Base-by-base conservation (phyloP, 768 basidiomycete genomes). In the Suillus decipiens region DNA sequence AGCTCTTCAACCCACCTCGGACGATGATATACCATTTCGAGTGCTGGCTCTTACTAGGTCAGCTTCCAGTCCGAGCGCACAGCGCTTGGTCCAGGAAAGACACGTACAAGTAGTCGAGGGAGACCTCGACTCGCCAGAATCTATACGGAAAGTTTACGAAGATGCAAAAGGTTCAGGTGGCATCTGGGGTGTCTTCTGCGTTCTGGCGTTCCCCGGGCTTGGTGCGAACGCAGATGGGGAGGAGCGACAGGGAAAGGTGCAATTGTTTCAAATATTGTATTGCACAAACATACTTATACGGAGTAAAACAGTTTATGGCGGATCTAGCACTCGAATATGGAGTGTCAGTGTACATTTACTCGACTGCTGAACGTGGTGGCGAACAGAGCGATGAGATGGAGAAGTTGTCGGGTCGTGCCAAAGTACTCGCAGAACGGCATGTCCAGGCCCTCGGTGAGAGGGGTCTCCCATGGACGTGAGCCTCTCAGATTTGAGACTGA, bases 131-230 rank as follows among this genome's bases (percentile, higher is more conserved):
- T 63, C 69, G 1, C 61, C 65, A 1, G 66, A 66, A 1, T 70
- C 71, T 11, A 63, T 80, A 1, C 69, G 75, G 14, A 70, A 68
- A 53, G 61, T 80, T 9, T 81, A 80, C 60, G 75, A 78, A 43
- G 72, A 76, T 39, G 73, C 71, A 2, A 72, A 75, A 60, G 31
- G 61, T 47, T 65, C 36, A 7, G 72, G 71, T 1, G 74, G 71
- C 0, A 66, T 80, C 11, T 81, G 75, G 75, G 80, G 79, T 12
- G 79, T 81, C 4, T 80, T 76, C 61, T 73, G 75, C 36, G 76
- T 75, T 34, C 70, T 80, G 1, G 76, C 75, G 8, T 81, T 74
- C 62, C 79, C 80, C 0, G 80, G 80, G 12, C 73, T 81, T 15
- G 79, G 80, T 17, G 77, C 74, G 3, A 73, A 75, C 60, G 77